Evolutionary conservation across 805 yeast species (phyloP).

Genomic region (Candida silvicultrix): DNA sequence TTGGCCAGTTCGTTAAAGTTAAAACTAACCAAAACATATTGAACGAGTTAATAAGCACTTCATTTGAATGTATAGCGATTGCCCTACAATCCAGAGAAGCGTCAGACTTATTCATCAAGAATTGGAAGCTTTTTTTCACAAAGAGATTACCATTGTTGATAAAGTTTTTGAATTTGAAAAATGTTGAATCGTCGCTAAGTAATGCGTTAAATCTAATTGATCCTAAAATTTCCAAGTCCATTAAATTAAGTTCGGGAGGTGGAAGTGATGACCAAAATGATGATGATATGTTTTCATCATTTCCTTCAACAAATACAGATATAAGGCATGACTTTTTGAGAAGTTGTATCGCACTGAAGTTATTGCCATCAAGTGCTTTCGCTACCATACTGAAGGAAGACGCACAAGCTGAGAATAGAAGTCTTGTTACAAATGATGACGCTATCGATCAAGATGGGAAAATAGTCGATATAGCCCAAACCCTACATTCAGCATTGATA

Average conservation of each 20-base stretch:
- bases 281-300: conserved; percentile 47
- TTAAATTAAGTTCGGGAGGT: conserved; percentile 13
- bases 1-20: conserved; percentile 27
- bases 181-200: conserved; percentile 21
- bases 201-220: conserved; percentile 28
- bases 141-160: conserved; percentile 42
- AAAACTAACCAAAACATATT: conserved; percentile 22
- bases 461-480: conserved; percentile 23
- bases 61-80: conserved; percentile 37
- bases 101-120: conserved; percentile 27
- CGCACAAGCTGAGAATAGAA: conserved; percentile 28
- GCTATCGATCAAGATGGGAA: conserved; percentile 27
- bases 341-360: conserved; percentile 33
- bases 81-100: conserved; percentile 28
- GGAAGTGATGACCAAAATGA: conserved; percentile 17
- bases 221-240: conserved; percentile 24
- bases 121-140: conserved; percentile 39
- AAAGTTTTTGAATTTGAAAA: conserved; percentile 23
- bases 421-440: conserved; percentile 27
- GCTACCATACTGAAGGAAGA: conserved; percentile 32
- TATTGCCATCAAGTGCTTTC: conserved; percentile 29
- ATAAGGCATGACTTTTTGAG: conserved; percentile 46
- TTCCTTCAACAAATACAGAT: conserved; percentile 39
- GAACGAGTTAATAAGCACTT: conserved; percentile 35
- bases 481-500: conserved; percentile 23